These are phyloP conservation scores for Dioszegia hungarica DNA, from an alignment of 768 basidiomycete genomes.

Conservation along the genomic window DNA sequence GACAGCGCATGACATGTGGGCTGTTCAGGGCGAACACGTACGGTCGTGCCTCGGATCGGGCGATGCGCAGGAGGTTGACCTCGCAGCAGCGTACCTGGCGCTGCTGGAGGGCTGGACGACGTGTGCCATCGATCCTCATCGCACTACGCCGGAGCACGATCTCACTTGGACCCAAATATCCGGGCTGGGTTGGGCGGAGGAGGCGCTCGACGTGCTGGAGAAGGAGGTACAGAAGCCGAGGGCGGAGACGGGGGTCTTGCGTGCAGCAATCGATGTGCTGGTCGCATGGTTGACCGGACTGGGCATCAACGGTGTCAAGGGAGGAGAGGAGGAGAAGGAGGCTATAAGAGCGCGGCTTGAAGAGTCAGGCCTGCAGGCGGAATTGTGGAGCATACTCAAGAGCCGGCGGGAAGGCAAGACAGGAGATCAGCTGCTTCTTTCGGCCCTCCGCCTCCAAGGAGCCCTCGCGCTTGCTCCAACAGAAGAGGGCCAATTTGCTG, in stretches of 20 bases:
- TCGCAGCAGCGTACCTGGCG: slow-evolving; percentile 55
- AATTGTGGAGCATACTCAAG: too few relatives aligned
- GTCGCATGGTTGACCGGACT: slow-evolving; percentile 73
- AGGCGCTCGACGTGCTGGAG: slow-evolving; percentile 39
- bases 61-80: background rate
- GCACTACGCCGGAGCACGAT: slow-evolving; percentile 77
- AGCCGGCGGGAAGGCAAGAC: too few relatives aligned
- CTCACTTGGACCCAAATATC: slow-evolving; percentile 81
- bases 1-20: slow-evolving; percentile 59
- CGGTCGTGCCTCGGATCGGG: background rate
- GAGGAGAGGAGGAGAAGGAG: slow-evolving; percentile 54
- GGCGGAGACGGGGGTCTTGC: background rate
- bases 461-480: too few relatives aligned
- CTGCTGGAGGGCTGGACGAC: slow-evolving; percentile 68
- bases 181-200: slow-evolving; percentile 70
- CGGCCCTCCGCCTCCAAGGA: too few relatives aligned
- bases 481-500: too few relatives aligned
- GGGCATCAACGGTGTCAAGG: slow-evolving; percentile 63
- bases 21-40: slow-evolving; percentile 49
- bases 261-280: slow-evolving; percentile 54
- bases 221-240: background rate
- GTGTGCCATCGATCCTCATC: slow-evolving; percentile 86
- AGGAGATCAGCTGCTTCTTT: too few relatives aligned
- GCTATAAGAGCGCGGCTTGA: background rate
- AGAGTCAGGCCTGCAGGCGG: background rate